Base-by-base conservation (phyloP, 345 rosid genomes). In the Mercurialis annua region DNA sequence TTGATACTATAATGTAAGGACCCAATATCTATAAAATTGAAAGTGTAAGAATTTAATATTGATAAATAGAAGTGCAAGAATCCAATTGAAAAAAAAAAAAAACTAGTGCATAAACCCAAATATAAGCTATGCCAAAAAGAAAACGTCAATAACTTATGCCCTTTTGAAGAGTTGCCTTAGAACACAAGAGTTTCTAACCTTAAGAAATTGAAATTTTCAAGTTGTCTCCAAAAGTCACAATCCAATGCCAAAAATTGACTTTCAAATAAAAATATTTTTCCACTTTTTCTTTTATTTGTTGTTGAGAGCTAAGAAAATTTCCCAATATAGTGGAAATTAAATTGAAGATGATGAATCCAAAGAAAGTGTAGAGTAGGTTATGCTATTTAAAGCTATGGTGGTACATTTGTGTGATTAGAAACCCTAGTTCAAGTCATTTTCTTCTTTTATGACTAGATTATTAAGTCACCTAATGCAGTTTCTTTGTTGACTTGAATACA, bases 391-490 rank as follows among this genome's bases (percentile, higher is more conserved):
- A n/a, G n/a, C n/a, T n/a, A n/a, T n/a, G n/a, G 56, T 51, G 29
- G 24, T 51, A 5, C 14, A 21, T 49, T 18, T 23, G 24, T 49
- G 1, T 26, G 5, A 40, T 40, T 2, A 40, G 8, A 40, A 40
- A 40, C 44, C 44, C 44, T 40, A 40, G 12, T 40, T 40, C 44
- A 2, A 23, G 46, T 36, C 20, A 17, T 17, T 62, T 42, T 66
- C 68, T 14, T 24, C 9, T 15, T 52, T 26, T 17, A 38, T 15
- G 47, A 0, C 62, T 7, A 52, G 49, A 74, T 36, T 42, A 20
- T 62, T 71, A 12, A 72, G 80, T 69, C 69, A 81, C 78, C 84
- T 66, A 77, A 74, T 63, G 68, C 71, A n/a, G n/a, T 65, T 65
- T 58, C 70, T 71, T 61, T 71, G 6, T 74, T 74, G 79, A 81